phyloP scores from a whole-genome alignment of 2,329 filamentous ascomycete genomes.

The Colletotrichum aenigma region DNA sequence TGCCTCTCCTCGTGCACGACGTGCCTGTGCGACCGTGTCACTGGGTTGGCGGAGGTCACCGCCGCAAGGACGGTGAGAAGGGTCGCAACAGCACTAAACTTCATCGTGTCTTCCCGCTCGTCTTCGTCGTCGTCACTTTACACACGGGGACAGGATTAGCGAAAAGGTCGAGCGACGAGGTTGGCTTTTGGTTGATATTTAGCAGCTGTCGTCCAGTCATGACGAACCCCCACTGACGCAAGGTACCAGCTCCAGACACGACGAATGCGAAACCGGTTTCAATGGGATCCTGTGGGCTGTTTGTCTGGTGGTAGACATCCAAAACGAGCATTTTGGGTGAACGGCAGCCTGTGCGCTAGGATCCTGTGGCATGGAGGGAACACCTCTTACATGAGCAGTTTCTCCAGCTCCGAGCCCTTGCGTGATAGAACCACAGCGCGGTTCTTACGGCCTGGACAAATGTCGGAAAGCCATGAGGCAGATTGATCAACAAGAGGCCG shows the following conservation, averaged over 20 bases:
- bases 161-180: not conserved
- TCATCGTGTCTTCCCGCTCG: constrained; percentile 13
- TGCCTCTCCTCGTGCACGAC: constrained; percentile 22
- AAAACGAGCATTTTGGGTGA: constrained; percentile 16
- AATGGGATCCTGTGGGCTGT: constrained; percentile 3
- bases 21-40: constrained; percentile 17
- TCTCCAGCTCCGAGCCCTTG: not conserved
- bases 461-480: not conserved
- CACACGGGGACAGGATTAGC: not conserved
- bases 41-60: constrained; percentile 7
- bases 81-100: constrained; percentile 11
- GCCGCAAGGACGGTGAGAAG: constrained; percentile 10
- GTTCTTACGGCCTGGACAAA: not conserved
- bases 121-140: constrained; percentile 4
- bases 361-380: constrained; percentile 3
- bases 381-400: constrained; percentile 15
- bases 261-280: constrained; percentile 20
- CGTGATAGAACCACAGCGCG: not conserved
- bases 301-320: constrained; percentile 11
- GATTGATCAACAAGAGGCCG: not conserved
- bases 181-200: constrained; percentile 17
- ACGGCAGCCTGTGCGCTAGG: constrained; percentile 15
- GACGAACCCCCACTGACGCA: constrained; percentile 7
- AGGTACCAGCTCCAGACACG: constrained; percentile 1
- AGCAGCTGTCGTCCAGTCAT: constrained; percentile 12